Base-by-base conservation (phyloP, 345 rosid genomes). In the Clarkia xantiana region DNA sequence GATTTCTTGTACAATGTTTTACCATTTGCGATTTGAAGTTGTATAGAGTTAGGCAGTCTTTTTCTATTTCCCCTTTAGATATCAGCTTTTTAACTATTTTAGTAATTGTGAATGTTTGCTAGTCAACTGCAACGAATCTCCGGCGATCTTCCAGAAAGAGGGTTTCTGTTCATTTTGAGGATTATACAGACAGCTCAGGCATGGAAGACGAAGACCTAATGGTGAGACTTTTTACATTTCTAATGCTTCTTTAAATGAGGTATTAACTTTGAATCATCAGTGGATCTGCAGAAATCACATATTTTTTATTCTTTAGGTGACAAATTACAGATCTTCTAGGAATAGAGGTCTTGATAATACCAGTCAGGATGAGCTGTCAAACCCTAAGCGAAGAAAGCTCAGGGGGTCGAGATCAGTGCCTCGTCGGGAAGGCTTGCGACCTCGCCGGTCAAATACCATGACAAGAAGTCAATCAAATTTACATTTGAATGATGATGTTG, bases 381-480 rank as follows among this genome's bases (percentile, higher is more conserved):
- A 90, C 53, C 72, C 78, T 14, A 73, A 77, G 58, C 74, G 58
- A 60, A 78, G 80, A 65, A 82, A 70, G 60, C 59, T 56, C 46
- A 62, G 49, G 59, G 78, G 71, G 54, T 53, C 65, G 55, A 82
- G 70, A 72, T 64, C 71, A 40, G 71, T 70, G 9, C 99, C 99
- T 47, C 84, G 99, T n/a, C 95, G 99, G 54, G 96, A 93, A 77
- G 99, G 99, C 44, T 64, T 93, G 67, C 76, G 99, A 49, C 99
- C 99, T 53, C 95, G 99, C 52, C 81, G 77, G 47, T 84, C 94
- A 25, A 80, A 72, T 60, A 62, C 66, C 18, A 48, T 68, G 45
- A 71, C 70, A 55, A 77, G 78, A 66, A 66, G 70, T 61, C 73
- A 53, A 38, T 52, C 81, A 51, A 67, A 63, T 65, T 61, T 69